These are phyloP conservation scores for Salvia splendens DNA, from an alignment of 257 asterid genomes.

Conservation along the genomic window DNA sequence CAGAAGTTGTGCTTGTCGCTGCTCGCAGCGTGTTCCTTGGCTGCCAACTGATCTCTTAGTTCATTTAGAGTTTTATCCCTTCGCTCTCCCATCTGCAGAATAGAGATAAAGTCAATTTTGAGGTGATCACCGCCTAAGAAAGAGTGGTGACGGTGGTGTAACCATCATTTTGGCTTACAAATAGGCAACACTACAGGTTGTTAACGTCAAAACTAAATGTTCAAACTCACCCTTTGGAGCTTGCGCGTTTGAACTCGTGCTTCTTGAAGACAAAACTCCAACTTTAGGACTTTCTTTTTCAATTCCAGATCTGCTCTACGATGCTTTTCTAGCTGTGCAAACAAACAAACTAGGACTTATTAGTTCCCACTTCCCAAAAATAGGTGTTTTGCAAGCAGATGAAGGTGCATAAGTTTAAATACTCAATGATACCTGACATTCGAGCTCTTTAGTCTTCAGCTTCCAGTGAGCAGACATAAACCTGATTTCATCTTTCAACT, in stretches of 20 bases:
- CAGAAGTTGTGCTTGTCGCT: conserved; percentile 64
- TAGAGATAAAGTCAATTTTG: not conserved
- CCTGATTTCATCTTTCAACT: conserved; percentile 75
- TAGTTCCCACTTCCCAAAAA: not conserved
- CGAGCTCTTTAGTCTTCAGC: conserved; percentile 77
- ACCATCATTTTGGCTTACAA: not conserved
- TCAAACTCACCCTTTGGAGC: conserved; percentile 64
- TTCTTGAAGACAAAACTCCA: conserved; percentile 92
- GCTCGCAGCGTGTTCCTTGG: conserved; percentile 43
- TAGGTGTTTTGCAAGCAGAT: not conserved
- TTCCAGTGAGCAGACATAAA: conserved; percentile 91
- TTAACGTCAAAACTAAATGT: not conserved
- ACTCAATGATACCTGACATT: conserved; percentile 62
- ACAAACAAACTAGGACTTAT: not conserved
- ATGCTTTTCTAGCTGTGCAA: conserved; percentile 74
- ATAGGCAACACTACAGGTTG: not conserved
- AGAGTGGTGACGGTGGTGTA: not conserved
- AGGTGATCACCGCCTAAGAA: not conserved
- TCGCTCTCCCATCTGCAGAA: conserved; percentile 78
- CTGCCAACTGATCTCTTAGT: conserved; percentile 69
- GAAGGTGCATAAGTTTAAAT: not conserved
- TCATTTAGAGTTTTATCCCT: conserved; percentile 80
- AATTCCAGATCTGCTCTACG: conserved; percentile 86
- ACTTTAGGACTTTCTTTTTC: conserved; percentile 76
- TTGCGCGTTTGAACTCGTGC: conserved; percentile 90